Evolutionary conservation across 179 eudicot species (phyloP), one percentile per base, ranked within the genome.

Genomic region (Monotropa hypopitys): DNA sequence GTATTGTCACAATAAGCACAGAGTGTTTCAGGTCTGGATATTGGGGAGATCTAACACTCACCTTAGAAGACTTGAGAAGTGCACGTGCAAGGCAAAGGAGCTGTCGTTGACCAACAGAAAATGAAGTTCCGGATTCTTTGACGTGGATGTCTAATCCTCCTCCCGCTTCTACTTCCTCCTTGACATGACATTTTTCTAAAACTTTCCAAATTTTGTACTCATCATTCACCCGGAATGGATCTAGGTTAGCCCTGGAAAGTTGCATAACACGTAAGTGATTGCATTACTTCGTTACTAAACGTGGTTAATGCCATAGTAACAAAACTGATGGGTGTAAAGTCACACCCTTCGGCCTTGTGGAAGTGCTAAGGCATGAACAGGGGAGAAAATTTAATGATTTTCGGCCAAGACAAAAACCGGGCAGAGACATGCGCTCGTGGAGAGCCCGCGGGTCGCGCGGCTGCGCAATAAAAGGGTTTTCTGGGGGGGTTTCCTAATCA

Each of bases 41-140:
- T 33, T 66, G 62, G 35, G 26, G 11, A 26, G 7, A 7, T 75
- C 43, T 43, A 21, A 18, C 59, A 38, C 76, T 38, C 75, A 93
- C 98, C 98, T 88, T 90, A 46, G 97, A 89, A 66, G 98, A 88
- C 83, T 87, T 96, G 81, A 96, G 95, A 81, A 96, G 83, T 35
- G 98, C 94, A 40, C 99, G 97, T 30, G 99, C 98, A 83, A 96
- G 99, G 91, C 99, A 96, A 42, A 96, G 83, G 74, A 96, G 99
- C 82, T 96, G 99, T n/a, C 87, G 81, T 80, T 91, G 97, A 59
- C 99, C 99, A 78, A 91, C 94, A 66, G 99, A 96, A 84, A 96
- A 93, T 75, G 91, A 84, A 5, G 81, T 56, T 71, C 93, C 97
- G 61, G 92, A 89, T 57, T 86, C 92, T 82, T 85, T 93, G 50